Base-by-base conservation (phyloP, 192 early-diverging fungal genomes). In the Allomyces javanicus region DNA sequence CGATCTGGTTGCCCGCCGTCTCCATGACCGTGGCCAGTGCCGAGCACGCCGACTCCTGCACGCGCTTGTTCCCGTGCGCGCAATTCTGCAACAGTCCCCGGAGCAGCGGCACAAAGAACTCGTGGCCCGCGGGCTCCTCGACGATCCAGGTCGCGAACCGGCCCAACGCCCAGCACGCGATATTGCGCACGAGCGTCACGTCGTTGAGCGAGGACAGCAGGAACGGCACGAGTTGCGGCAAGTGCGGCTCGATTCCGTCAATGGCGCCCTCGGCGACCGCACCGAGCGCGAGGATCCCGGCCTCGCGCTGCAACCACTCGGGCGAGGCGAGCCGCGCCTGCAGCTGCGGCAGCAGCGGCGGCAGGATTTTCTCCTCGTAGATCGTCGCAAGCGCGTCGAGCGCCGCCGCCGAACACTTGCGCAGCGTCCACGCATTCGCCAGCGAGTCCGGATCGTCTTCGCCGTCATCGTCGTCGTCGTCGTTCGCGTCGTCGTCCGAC, bases 111-210 rank as follows among this genome's bases (percentile, higher is more conserved):
- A 87, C 82, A 71, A 98, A 91, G 72, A 91, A 94, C 55, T 78
- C 76, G 50, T 81, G 76, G 25, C 78, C 64, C 66, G 77, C 81
- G 55, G 75, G 71, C 24, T 78, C 75, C 70, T 79, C 75, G 65
- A 81, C 72, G 63, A 82, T 80, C 93, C 93, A 96, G 62, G 81
- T 79, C 26, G 87, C 81, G 72, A 96, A 99, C 64, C 97, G 87
- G 63, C 92, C 89, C 62, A 96, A 77, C 33, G 97, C 93, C 97
- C 97, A 99, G 78, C 97, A 99, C 10, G 97, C 89, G 72, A 99
- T 99, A 24, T 92, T 89, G 62, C 94, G 86, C 43, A 99, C 90
- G 66, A 97, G 81, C 9, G 94, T 87, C 87, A 89, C 77, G 73
- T 97, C 86, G 58, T 83, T 81, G 67, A 97, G 77, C 70, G 83